Conservation (phyloP, 2,329 filamentous ascomycete genomes). For the Botrytis paeoniae region DNA sequence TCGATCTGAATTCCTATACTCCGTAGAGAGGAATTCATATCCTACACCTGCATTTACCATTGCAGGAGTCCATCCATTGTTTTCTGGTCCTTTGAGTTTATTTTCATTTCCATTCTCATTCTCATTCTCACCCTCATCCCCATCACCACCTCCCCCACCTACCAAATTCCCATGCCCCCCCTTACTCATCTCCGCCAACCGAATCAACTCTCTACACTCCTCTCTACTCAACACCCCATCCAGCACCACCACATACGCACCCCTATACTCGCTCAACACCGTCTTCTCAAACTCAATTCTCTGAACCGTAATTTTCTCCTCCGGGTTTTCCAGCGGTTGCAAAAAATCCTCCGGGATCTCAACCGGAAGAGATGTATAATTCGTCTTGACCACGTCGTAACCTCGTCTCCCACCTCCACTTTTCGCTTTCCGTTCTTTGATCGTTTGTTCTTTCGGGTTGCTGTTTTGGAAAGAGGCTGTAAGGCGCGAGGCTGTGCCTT, state of each 20-base stretch:
- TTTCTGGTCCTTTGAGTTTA: neutral
- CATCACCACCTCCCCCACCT: neutral
- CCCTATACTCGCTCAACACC: constrained; percentile 51
- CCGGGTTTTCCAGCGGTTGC: constrained; percentile 43
- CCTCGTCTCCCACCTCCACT: neutral
- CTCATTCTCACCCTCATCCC: neutral
- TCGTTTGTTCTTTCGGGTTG: neutral
- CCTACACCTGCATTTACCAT: constrained; percentile 51
- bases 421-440: neutral
- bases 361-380: constrained; percentile 42
- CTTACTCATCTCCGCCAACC: constrained; percentile 15
- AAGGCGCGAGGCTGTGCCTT: neutral
- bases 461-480: neutral
- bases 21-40: constrained; percentile 53
- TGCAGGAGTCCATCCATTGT: constrained; percentile 13
- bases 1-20: constrained; percentile 67
- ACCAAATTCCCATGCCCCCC: constrained; percentile 10
- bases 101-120: neutral
- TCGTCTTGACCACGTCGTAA: constrained; percentile 22
- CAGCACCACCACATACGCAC: constrained; percentile 57
- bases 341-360: constrained; percentile 49
- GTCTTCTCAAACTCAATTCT: constrained; percentile 54
- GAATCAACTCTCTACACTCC: constrained; percentile 1
- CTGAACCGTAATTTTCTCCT: constrained; percentile 36
- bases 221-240: constrained; percentile 41